phyloP scores from a whole-genome alignment of 768 basidiomycete genomes.

The Rhodotorula toruloides region DNA sequence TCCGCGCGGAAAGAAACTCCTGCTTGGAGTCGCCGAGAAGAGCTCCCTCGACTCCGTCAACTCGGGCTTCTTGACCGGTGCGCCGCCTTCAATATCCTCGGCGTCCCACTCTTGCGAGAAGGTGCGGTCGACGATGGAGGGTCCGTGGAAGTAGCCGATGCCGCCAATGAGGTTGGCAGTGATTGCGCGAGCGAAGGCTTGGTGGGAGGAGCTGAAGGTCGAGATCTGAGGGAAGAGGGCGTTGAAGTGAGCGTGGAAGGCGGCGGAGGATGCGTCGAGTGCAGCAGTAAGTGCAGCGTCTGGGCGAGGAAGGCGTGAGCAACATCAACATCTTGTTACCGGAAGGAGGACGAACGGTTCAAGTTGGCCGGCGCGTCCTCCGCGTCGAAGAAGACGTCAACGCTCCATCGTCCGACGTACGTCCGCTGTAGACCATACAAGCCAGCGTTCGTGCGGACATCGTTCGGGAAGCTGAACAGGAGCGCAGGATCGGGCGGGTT shows the following conservation, averaged over 20 bases:
- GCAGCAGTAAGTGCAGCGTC: slow-evolving; percentile 64
- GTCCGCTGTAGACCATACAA: slow-evolving; percentile 80
- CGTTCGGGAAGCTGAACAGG: slow-evolving; percentile 68
- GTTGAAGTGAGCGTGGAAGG: slow-evolving; percentile 65
- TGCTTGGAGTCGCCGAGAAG: slow-evolving; percentile 86
- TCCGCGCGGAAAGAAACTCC: slow-evolving; percentile 94
- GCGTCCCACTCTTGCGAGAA: slow-evolving; percentile 87
- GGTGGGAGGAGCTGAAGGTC: slow-evolving; percentile 53
- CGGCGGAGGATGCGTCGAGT: slow-evolving; percentile 59
- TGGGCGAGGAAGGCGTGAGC: slow-evolving; percentile 44
- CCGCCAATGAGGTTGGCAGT: slow-evolving; percentile 89
- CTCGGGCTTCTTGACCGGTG: slow-evolving; percentile 35
- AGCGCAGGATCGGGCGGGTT: slow-evolving; percentile 71
- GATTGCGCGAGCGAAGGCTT: slow-evolving; percentile 75
- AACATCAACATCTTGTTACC: not conserved
- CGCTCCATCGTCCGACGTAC: slow-evolving; percentile 77
- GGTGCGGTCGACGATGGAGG: slow-evolving; percentile 73
- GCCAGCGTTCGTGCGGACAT: slow-evolving; percentile 66
- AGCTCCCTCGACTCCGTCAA: slow-evolving; percentile 70
- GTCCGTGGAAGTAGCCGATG: slow-evolving; percentile 90
- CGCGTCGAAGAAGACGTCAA: slow-evolving; percentile 84
- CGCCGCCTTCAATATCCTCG: slow-evolving; percentile 55
- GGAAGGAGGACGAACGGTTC: slow-evolving; percentile 54
- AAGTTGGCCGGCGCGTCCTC: slow-evolving; percentile 50
- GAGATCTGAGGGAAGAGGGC: slow-evolving; percentile 63